Evolutionary conservation across 148 eudicot species (phyloP), one percentile per base, ranked within the genome.

Genomic region (Chenopodium quinoa): DNA sequence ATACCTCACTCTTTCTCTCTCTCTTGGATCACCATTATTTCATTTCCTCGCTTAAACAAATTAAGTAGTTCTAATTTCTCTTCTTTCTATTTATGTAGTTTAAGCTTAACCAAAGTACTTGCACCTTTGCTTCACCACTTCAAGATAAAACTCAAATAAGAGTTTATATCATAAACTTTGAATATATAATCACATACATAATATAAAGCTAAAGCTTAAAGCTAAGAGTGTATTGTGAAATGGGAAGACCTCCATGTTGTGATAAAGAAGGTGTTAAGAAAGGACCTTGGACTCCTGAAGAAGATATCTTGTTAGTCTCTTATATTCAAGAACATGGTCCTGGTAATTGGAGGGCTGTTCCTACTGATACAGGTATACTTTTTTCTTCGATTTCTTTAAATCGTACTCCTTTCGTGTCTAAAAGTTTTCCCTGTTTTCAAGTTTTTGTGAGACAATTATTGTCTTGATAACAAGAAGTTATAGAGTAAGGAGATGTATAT

Each of bases 161-260:
- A 71, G n/a, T 2, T 68, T 7, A 16, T 16, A 70, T 19, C 11
- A 12, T 48, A 13, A 34, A 50, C 44, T 8, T 3, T 4, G 5
- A 68, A 31, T 13, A 40, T 40, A 40, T 40, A 40, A 70, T 19
- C 11, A 12, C 13, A 13, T 17, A 50, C n/a, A 5, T 0, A 13
- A 4, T 31, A 31, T 13, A 68, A 23, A 29, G 3, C 44, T 44
- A 22, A 72, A 72, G 14, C 4, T 20, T 19, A 65, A 13, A 78
- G 32, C 1, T 31, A 1, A 1, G 23, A 78, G 34, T 75, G 62
- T 64, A 31, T 7, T 50, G 65, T 56, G 67, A 83, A 19, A 92
- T 92, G 95, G 95, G 93, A 31, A 89, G 95, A 71, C 83, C 86
- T 46, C 86, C 86, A 32, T 84, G 86, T 16, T 81, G 82, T 60